Percentiles rank a stretch among this genome's conserved stretches.
Evolutionary conservation across 192 early-diverging fungal species (phyloP).

Genomic region (Kickxella alabastrina): DNA sequence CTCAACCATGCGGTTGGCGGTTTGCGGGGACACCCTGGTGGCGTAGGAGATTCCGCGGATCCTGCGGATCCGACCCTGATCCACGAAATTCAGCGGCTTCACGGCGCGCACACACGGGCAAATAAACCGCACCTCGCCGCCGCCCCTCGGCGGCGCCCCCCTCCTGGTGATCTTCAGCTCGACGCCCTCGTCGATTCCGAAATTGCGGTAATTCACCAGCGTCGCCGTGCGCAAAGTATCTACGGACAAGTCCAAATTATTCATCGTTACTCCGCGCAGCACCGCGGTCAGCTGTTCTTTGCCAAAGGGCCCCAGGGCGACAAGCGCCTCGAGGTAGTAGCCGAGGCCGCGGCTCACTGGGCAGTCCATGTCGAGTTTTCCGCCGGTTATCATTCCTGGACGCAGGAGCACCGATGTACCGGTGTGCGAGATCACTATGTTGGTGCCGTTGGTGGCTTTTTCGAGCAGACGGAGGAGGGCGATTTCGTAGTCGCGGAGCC

Average conservation of each 20-base stretch:
- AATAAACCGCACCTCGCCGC: slow-evolving; percentile 84
- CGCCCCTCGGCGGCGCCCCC: slow-evolving; percentile 87
- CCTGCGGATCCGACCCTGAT: slow-evolving; percentile 82
- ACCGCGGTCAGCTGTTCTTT: slow-evolving; percentile 82
- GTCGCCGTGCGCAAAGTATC: slow-evolving; percentile 89
- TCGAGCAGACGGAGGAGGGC: slow-evolving; percentile 87
- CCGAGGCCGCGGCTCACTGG: slow-evolving; percentile 81
- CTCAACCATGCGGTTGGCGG: slow-evolving; percentile 90
- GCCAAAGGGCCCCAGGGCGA: slow-evolving; percentile 89
- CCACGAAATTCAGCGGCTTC: slow-evolving; percentile 75
- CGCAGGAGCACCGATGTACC: slow-evolving; percentile 78
- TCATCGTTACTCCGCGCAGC: slow-evolving; percentile 87
- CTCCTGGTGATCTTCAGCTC: slow-evolving; percentile 87
- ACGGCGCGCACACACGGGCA: slow-evolving; percentile 79
- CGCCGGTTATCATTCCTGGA: slow-evolving; percentile 89
- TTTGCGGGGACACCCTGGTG: slow-evolving; percentile 89
- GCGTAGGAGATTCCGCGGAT: slow-evolving; percentile 95
- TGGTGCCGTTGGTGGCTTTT: slow-evolving; percentile 87
- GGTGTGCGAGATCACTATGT: slow-evolving; percentile 91
- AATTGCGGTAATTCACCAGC: slow-evolving; percentile 76
- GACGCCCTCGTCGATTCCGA: slow-evolving; percentile 79
- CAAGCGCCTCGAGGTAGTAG: slow-evolving; percentile 90
- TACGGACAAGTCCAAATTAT: slow-evolving; percentile 88
- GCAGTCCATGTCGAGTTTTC: slow-evolving; percentile 82
- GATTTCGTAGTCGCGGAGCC: slow-evolving; percentile 88